phyloP scores from a whole-genome alignment of 768 basidiomycete genomes.

The Xanthoconium stramineum region DNA sequence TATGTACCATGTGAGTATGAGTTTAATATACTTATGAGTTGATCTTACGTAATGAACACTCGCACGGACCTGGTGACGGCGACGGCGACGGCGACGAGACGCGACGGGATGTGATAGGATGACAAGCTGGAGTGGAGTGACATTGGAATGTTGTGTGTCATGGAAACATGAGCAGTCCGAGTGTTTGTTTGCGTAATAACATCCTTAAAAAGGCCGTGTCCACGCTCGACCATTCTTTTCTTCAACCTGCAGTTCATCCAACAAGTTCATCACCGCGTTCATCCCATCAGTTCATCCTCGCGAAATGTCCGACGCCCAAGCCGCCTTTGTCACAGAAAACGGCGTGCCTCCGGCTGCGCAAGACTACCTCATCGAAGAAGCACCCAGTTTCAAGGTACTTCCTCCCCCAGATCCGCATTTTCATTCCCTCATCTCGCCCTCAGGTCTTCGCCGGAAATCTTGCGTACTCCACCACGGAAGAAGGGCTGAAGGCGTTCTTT shows the following conservation, averaged over 20 bases:
- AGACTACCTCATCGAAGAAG: conserved; percentile 63
- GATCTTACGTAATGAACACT: conserved; percentile 20
- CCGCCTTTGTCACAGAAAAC: conserved; percentile 78
- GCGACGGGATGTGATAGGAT: too few species aligned
- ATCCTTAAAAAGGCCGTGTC: conserved; percentile 35
- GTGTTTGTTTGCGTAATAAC: conserved; percentile 29
- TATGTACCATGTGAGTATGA: neutral
- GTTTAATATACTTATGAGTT: too few species aligned
- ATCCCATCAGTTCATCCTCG: conserved; percentile 46
- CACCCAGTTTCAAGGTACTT: conserved; percentile 74
- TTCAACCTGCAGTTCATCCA: conserved; percentile 82
- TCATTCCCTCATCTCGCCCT: conserved; percentile 8
- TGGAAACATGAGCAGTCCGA: conserved; percentile 39
- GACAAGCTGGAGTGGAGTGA: neutral
- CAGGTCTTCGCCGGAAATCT: conserved; percentile 96
- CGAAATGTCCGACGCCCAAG: conserved; percentile 89
- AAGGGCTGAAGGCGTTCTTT: conserved; percentile 94
- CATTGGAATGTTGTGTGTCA: conserved; percentile 17
- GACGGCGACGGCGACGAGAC: neutral
- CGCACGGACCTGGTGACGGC: conserved; percentile 16
- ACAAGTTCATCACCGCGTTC: conserved; percentile 44
- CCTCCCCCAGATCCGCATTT: conserved; percentile 14
- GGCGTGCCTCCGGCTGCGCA: conserved; percentile 81
- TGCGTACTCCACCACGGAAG: conserved; percentile 90
- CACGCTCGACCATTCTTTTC: conserved; percentile 38